A percentile compares a stretch with the other conserved stretches of the same genome.
phyloP scores from a whole-genome alignment of 2,329 filamentous ascomycete species.

The Xylariaceae sp. region DNA sequence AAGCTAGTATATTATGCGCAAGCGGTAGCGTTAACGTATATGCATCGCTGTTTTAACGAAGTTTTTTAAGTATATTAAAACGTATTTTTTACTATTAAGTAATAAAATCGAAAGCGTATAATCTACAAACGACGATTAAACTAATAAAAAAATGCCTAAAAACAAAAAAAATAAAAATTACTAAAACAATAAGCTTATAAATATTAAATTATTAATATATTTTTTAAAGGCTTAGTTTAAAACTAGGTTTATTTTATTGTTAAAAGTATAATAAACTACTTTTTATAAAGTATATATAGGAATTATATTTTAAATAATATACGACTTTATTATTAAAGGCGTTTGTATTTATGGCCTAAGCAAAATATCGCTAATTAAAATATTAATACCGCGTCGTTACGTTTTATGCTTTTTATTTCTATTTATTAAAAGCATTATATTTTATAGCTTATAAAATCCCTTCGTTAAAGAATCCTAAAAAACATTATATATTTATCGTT shows the following conservation, averaged over 20 bases:
- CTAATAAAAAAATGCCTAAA: neutral
- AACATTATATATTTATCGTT: too few relatives aligned
- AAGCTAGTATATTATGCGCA: neutral
- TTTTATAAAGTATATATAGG: too few relatives aligned
- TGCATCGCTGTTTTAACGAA: neutral
- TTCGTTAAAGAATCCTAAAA: too few relatives aligned
- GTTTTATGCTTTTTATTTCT: neutral
- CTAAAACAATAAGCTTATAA: neutral
- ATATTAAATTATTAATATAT: neutral
- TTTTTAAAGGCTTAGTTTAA: neutral
- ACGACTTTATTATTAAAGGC: too few relatives aligned
- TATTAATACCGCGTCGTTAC: too few relatives aligned
- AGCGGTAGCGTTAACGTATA: neutral
- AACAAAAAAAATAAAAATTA: neutral
- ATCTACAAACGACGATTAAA: neutral
- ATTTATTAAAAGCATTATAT: too few relatives aligned
- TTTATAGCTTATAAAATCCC: too few relatives aligned
- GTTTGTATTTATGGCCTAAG: too few relatives aligned
- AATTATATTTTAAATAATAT: too few relatives aligned
- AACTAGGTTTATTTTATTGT: neutral
- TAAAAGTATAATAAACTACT: too few relatives aligned
- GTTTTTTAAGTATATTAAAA: neutral
- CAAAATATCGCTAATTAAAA: too few relatives aligned
- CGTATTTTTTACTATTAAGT: neutral
- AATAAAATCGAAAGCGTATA: neutral